These are phyloP conservation scores for Colletotrichum navitas DNA, from an alignment of 2,329 filamentous ascomycete species.

Conservation along the genomic window DNA sequence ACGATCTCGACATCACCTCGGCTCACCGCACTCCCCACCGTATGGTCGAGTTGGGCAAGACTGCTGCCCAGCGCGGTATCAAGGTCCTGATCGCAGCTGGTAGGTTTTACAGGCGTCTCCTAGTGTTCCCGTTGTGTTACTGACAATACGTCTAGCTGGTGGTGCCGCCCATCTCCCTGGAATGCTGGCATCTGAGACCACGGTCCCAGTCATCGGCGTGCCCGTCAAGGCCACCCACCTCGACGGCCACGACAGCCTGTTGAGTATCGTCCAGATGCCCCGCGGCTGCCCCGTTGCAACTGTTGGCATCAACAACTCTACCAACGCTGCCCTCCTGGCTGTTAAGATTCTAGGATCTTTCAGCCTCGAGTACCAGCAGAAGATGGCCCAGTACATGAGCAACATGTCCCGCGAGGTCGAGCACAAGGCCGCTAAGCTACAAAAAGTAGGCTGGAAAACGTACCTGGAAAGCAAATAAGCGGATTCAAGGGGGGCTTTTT, in stretches of 20 bases:
- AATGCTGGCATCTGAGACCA: slow-evolving; percentile 79
- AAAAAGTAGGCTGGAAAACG: slow-evolving; percentile 66
- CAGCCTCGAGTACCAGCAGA: slow-evolving; percentile 66
- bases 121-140: background rate
- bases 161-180: slow-evolving; percentile 81
- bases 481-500: background rate
- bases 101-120: background rate
- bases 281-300: slow-evolving; percentile 80
- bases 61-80: slow-evolving; percentile 74
- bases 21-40: slow-evolving; percentile 80
- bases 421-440: slow-evolving; percentile 70
- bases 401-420: slow-evolving; percentile 74
- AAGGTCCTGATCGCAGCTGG: slow-evolving; percentile 79
- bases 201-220: slow-evolving; percentile 81
- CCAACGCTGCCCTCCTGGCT: slow-evolving; percentile 81
- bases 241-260: slow-evolving; percentile 78
- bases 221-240: slow-evolving; percentile 80
- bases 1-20: slow-evolving; percentile 80
- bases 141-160: slow-evolving; percentile 62
- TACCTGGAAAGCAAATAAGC: slow-evolving; percentile 60
- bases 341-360: slow-evolving; percentile 74
- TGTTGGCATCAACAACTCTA: slow-evolving; percentile 84
- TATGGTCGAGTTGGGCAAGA: slow-evolving; percentile 76
- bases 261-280: slow-evolving; percentile 85
- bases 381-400: slow-evolving; percentile 71